Conservation (phyloP, 2,329 filamentous ascomycete species). For the Cladophialophora bantiana region DNA sequence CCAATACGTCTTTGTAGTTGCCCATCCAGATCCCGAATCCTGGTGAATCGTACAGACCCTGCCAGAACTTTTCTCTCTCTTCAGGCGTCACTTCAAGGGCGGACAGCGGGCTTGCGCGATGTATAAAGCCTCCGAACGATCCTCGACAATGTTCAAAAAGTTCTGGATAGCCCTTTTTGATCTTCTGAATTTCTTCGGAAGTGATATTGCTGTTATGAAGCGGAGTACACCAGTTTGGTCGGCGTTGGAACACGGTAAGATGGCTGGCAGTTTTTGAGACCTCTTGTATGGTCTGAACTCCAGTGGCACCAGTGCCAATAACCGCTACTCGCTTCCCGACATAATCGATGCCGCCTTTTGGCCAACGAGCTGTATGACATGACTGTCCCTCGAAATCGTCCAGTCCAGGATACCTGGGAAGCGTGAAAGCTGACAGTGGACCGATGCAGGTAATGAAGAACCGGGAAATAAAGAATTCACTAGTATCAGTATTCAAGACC, state of each 20-base stretch:
- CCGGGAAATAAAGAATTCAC: conserved; percentile 46
- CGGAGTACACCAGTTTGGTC: conserved; percentile 68
- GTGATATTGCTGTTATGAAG: conserved; percentile 62
- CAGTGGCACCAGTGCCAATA: conserved; percentile 68
- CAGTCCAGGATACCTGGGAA: conserved; percentile 64
- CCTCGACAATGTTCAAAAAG: conserved; percentile 44
- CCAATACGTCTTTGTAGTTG: conserved; percentile 59
- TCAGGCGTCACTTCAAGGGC: background rate
- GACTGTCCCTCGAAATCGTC: conserved; percentile 61
- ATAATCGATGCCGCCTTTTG: conserved; percentile 62
- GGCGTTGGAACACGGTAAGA: conserved; percentile 65
- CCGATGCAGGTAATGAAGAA: conserved; percentile 59
- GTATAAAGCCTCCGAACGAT: conserved; percentile 66
- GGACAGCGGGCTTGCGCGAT: conserved; percentile 37
- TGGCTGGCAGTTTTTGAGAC: conserved; percentile 60
- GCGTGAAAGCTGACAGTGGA: conserved; percentile 63
- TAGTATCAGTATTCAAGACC: conserved; percentile 53
- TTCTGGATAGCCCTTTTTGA: conserved; percentile 12
- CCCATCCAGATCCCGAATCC: conserved; percentile 62
- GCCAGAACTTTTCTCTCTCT: conserved; percentile 51
- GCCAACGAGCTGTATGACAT: conserved; percentile 68
- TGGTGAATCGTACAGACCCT: conserved; percentile 57
- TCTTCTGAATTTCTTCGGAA: conserved; percentile 56
- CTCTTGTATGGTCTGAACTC: conserved; percentile 56
- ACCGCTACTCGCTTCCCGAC: conserved; percentile 66